Evolutionary conservation across 2,329 filamentous ascomycete species (phyloP).

Genomic region (Sporothrix globosa): DNA sequence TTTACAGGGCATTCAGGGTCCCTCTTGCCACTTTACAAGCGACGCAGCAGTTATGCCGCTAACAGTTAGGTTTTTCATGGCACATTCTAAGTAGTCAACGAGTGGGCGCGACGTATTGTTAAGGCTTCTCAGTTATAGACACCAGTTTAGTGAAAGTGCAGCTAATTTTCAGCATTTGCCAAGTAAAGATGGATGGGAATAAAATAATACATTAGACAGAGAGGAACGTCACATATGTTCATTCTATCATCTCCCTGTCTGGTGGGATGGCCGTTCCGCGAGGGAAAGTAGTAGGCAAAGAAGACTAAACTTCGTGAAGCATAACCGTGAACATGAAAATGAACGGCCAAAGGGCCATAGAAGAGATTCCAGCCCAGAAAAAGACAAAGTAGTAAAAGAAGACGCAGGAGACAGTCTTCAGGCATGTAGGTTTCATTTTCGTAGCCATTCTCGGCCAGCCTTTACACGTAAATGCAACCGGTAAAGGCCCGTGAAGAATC

Average conservation of each 20-base stretch:
- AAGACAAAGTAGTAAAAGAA: not conserved
- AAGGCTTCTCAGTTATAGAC: too few species aligned
- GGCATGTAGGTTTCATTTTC: slow-evolving; percentile 20
- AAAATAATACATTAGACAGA: slow-evolving; percentile 17
- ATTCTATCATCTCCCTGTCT: slow-evolving; percentile 21
- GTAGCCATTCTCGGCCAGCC: not conserved
- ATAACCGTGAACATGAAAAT: slow-evolving; percentile 10
- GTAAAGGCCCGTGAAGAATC: not conserved
- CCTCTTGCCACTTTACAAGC: too few species aligned
- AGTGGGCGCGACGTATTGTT: too few species aligned
- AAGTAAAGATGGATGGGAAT: too few species aligned
- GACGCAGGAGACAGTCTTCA: slow-evolving; percentile 13
- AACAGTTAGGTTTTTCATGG: not conserved
- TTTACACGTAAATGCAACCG: not conserved
- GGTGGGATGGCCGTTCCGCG: not conserved
- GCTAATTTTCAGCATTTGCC: too few species aligned
- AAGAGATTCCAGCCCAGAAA: slow-evolving; percentile 19
- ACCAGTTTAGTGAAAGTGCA: too few species aligned
- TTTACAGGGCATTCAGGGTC: not conserved
- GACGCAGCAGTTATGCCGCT: too few species aligned
- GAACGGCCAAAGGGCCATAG: slow-evolving; percentile 24
- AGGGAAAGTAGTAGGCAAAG: not conserved
- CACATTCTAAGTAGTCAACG: too few species aligned
- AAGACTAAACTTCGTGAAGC: slow-evolving; percentile 4
- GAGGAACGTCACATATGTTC: slow-evolving; percentile 6